Percentiles rank a stretch among this genome's conserved stretches.
phyloP scores from a whole-genome alignment of 1,284 basidiomycete species.

The Leccinum pallidistipes region DNA sequence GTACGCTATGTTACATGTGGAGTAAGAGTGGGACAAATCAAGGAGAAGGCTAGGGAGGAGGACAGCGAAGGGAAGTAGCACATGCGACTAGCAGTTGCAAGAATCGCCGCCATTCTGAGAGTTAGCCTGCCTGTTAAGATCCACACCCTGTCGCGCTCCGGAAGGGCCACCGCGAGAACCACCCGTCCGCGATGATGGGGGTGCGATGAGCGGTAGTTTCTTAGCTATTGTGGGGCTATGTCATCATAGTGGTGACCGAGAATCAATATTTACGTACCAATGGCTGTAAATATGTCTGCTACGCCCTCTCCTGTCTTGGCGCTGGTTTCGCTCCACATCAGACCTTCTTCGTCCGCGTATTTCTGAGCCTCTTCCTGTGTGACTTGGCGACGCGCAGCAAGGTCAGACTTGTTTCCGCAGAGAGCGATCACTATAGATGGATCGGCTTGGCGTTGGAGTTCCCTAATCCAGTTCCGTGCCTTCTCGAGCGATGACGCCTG shows the following conservation, averaged over 20 bases:
- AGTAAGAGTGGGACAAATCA: constrained; percentile 15
- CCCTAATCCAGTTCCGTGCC: constrained; percentile 94
- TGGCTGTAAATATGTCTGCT: constrained; percentile 83
- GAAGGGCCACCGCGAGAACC: constrained; percentile 43
- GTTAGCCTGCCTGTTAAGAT: constrained; percentile 66
- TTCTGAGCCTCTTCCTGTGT: constrained; percentile 85
- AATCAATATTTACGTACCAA: constrained; percentile 49
- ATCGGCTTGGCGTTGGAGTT: constrained; percentile 96
- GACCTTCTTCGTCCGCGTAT: constrained; percentile 92
- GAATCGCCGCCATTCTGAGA: constrained; percentile 53
- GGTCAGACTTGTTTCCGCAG: constrained; percentile 94
- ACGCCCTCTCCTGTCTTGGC: constrained; percentile 94
- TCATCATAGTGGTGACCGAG: background rate
- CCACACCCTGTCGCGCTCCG: constrained; percentile 60
- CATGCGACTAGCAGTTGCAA: constrained; percentile 66
- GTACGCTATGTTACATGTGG: constrained; percentile 34
- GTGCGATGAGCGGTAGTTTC: constrained; percentile 76
- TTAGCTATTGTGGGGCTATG: constrained; percentile 53
- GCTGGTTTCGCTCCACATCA: constrained; percentile 96
- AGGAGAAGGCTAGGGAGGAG: constrained; percentile 5
- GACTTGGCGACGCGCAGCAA: constrained; percentile 80
- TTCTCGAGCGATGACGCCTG: constrained; percentile 90
- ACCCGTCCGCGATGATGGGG: constrained; percentile 57
- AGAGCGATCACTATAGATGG: constrained; percentile 95
- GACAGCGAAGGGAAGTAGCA: constrained; percentile 1